Base-by-base conservation (phyloP, 2,329 filamentous ascomycete species). In the Alternaria gansuensis region DNA sequence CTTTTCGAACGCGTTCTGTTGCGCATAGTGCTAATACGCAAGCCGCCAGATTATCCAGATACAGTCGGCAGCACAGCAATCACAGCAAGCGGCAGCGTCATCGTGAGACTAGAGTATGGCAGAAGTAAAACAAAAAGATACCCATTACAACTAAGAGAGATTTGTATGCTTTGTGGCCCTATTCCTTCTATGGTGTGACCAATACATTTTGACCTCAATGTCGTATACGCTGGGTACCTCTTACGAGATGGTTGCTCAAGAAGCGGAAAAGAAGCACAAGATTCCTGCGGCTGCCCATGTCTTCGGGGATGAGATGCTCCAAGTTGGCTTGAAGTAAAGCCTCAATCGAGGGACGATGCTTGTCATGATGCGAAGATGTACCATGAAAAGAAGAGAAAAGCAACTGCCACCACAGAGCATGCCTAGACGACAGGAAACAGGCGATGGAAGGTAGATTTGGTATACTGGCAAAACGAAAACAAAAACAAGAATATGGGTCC, bases 31-130 rank as follows among this genome's bases (percentile, higher is more conserved):
- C 54, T 67, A 49, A 67, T 23, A 5, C 9, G n/a, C 8, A 14
- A 39, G n/a, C 4, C 23, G n/a, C 4, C 23, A 74, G 71, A 74
- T 74, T 41, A 71, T 74, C 8, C 70, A 72, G 44, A 67, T 71
- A 37, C 71, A 74, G 45, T 49, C 61, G 4, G 46, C 63, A 26
- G 64, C 65, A 49, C 71, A 74, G 58, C 71, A 74, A 55, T 50
- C 65, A 29, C 70, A 70, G 48, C 60, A 69, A 45, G 60, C 63
- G 3, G 63, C 57, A 37, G 65, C 59, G 31, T 53, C 62, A 17
- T 66, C 46, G 34, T 59, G 40, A 44, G 31, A 36, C 2, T 36
- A 7, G 26, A 23, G 36, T 26, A 33, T n/a, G 24, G 24, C 44
- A 31, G 23, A 54, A 8, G 24, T 34, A 43, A 21, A 54, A 28